Evolutionary conservation across 306 rosid species (phyloP), one percentile per base, ranked within the genome.

Genomic region (Gastrolobium villosum): DNA sequence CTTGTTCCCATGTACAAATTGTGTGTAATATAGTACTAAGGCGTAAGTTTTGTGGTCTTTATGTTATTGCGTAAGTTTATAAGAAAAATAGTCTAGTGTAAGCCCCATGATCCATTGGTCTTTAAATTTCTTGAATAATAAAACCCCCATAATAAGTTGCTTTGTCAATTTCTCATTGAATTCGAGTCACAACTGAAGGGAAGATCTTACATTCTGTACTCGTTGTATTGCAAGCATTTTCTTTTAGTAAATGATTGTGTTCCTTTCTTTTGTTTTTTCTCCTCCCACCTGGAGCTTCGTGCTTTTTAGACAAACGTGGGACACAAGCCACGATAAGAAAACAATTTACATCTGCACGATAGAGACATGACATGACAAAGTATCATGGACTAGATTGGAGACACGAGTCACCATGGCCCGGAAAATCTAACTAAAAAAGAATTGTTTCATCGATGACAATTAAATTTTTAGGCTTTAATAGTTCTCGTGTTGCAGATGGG

Each of bases 141-240:
- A n/a, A n/a, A n/a, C n/a, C n/a, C n/a, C n/a, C n/a, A n/a, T n/a
- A n/a, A n/a, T n/a, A n/a, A n/a, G n/a, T n/a, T n/a, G n/a, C n/a
- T n/a, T n/a, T n/a, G n/a, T n/a, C n/a, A n/a, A n/a, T n/a, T n/a
- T n/a, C n/a, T n/a, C 30, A 2, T 45, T 44, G 13, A n/a, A 63
- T 57, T 61, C 15, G 5, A 69, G 49, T 54, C 35, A 15, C 7
- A 26, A 45, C 56, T 64, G 46, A 32, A 43, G 40, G 34, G 3
- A 60, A 70, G 63, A 55, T 65, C 39, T 45, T 36, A 46, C 67
- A 10, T 41, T 50, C 39, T 57, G 32, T 59, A 61, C 43, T 75
- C 14, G 2, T 28, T 50, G 75, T 64, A 41, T 69, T 56, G 44
- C 67, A 11, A 31, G 49, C 59, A 65, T 68, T 57, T 40, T 49